phyloP scores from a whole-genome alignment of 2,329 filamentous ascomycete genomes.

The Aureobasidium sp. region DNA sequence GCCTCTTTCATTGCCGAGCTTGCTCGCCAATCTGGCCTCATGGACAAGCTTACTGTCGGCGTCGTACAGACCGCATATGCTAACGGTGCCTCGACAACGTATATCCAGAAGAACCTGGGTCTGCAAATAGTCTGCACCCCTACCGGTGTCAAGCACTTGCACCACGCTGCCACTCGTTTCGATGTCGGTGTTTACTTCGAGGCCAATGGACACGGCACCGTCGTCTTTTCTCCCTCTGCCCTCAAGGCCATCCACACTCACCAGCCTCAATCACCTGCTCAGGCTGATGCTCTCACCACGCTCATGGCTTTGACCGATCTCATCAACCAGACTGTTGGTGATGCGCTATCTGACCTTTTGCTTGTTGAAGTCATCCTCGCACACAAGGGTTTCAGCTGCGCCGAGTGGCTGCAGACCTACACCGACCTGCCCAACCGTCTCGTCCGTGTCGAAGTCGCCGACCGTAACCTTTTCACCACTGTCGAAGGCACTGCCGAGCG shows the following conservation, averaged over 20 bases:
- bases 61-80: constrained; percentile 97
- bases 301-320: constrained; percentile 77
- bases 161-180: constrained; percentile 91
- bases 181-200: constrained; percentile 98
- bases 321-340: constrained; percentile 97
- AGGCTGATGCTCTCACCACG: constrained; percentile 80
- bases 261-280: constrained; percentile 81
- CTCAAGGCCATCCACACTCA: constrained; percentile 69
- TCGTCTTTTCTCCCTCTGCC: constrained; percentile 84
- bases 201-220: constrained; percentile 94
- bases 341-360: constrained; percentile 91
- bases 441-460: constrained; percentile 80
- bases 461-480: constrained; percentile 84
- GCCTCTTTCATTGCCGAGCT: constrained; percentile 91
- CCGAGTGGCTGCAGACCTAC: constrained; percentile 92
- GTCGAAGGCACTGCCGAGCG: constrained; percentile 74
- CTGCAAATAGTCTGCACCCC: constrained; percentile 88
- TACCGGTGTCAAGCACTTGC: constrained; percentile 94
- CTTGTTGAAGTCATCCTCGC: constrained; percentile 93
- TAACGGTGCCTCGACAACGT: constrained; percentile 89
- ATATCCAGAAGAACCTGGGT: constrained; percentile 78
- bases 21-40: constrained; percentile 67
- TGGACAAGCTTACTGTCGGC: constrained; percentile 76
- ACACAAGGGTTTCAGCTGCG: constrained; percentile 80
- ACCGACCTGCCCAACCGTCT: constrained; percentile 89